Percentiles rank a stretch among this genome's conserved stretches.
These are phyloP conservation scores for Myrica gale DNA, from an alignment of 306 rosid genomes.

Conservation along the genomic window DNA sequence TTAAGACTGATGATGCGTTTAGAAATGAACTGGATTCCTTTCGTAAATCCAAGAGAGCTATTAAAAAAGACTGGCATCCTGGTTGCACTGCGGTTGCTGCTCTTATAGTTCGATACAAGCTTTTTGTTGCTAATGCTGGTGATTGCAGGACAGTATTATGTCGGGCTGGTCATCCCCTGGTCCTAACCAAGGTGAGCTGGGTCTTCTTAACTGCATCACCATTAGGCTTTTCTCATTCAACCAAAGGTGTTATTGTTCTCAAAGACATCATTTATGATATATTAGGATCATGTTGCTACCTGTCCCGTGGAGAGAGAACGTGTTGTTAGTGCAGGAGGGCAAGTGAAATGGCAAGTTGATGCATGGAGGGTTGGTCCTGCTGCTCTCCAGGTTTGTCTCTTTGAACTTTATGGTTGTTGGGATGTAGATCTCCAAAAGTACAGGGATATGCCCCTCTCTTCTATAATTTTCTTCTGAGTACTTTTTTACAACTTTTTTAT, in stretches of 20 bases:
- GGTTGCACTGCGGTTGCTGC: slow-evolving; percentile 85
- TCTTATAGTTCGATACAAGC: slow-evolving; percentile 67
- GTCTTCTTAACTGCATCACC: slow-evolving; percentile 4
- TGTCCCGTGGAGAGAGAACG: slow-evolving; percentile 85
- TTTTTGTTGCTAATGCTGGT: slow-evolving; percentile 84
- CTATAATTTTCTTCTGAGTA: not conserved
- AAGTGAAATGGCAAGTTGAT: slow-evolving; percentile 87
- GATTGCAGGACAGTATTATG: slow-evolving; percentile 88
- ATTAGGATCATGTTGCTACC: slow-evolving; percentile 93
- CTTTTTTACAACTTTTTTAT: not conserved
- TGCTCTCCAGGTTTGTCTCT: slow-evolving; percentile 79
- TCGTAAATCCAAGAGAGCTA: slow-evolving; percentile 66
- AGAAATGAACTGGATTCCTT: slow-evolving; percentile 62
- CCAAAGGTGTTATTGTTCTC: slow-evolving; percentile 1
- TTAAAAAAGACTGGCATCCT: slow-evolving; percentile 85
- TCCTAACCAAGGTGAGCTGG: slow-evolving; percentile 67
- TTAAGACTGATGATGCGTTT: slow-evolving; percentile 75
- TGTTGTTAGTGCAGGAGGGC: slow-evolving; percentile 63
- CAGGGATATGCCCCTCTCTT: slow-evolving; percentile 5
- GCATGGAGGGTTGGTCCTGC: slow-evolving; percentile 95
- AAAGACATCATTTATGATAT: slow-evolving; percentile 17
- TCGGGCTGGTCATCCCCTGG: slow-evolving; percentile 69
- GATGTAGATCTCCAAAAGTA: slow-evolving; percentile 2
- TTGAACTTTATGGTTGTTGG: slow-evolving; percentile 11
- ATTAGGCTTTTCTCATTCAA: slow-evolving; percentile 1